Conservation (phyloP, 2,329 filamentous ascomycete genomes). For the Ascochyta fabae region DNA sequence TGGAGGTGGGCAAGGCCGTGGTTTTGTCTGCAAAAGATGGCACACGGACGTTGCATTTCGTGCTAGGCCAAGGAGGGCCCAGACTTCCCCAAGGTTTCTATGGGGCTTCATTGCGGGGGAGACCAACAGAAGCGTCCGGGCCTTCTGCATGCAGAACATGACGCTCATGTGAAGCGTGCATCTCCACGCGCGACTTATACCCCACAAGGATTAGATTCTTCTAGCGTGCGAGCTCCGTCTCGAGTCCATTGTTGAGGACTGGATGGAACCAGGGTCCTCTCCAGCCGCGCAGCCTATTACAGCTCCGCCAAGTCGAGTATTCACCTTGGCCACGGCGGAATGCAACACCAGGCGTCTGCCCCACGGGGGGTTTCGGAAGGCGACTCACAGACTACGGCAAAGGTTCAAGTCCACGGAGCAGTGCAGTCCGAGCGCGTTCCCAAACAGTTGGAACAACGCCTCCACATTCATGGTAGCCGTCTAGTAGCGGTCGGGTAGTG, state of each 20-base stretch:
- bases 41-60: slow-evolving; percentile 17
- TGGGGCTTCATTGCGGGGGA: slow-evolving; percentile 22
- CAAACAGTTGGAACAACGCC: slow-evolving; percentile 1
- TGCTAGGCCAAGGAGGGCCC: slow-evolving; percentile 31
- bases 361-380: slow-evolving; percentile 25
- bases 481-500: slow-evolving; percentile 1
- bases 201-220: slow-evolving; percentile 11
- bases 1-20: slow-evolving; percentile 21
- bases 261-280: slow-evolving; percentile 10
- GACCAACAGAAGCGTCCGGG: slow-evolving; percentile 8
- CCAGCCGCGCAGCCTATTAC: slow-evolving; percentile 19
- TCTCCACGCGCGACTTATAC: slow-evolving; percentile 3
- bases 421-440: slow-evolving; percentile 9
- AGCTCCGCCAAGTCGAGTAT: slow-evolving; percentile 22
- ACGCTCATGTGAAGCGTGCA: slow-evolving; percentile 13
- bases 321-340: slow-evolving; percentile 23
- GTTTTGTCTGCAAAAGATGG: slow-evolving; percentile 16
- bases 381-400: slow-evolving; percentile 1
- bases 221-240: slow-evolving; percentile 23
- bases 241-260: slow-evolving; percentile 20
- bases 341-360: slow-evolving; percentile 11
- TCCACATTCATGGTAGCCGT: slow-evolving; percentile 2
- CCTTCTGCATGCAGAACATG: slow-evolving; percentile 14
- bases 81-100: slow-evolving; percentile 25
- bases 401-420: slow-evolving; percentile 5